These are phyloP conservation scores for Kurtzmaniella cleridarum DNA, from an alignment of 805 yeast genomes.

Conservation along the genomic window DNA sequence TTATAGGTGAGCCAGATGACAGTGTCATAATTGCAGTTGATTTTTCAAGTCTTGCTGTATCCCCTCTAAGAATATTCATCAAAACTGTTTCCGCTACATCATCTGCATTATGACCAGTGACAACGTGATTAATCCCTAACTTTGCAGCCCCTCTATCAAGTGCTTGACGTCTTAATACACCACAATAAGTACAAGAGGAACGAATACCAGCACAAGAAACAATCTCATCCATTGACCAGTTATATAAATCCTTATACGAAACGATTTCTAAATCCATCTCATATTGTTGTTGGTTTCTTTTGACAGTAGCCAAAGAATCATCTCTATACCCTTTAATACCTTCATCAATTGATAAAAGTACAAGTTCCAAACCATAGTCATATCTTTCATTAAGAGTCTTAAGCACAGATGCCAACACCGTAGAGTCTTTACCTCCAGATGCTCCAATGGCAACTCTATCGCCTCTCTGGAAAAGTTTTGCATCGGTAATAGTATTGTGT, in stretches of 20 bases:
- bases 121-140: conserved; percentile 80
- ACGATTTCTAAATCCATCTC: conserved; percentile 74
- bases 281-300: conserved; percentile 84
- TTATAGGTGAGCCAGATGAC: conserved; percentile 80
- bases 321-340: conserved; percentile 97
- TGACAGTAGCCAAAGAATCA: conserved; percentile 94
- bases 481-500: conserved; percentile 76
- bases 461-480: conserved; percentile 68
- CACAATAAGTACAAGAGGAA: conserved; percentile 96
- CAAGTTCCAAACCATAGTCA: conserved; percentile 80
- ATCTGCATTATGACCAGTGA: conserved; percentile 98
- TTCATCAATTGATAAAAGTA: conserved; percentile 85
- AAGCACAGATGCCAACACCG: conserved; percentile 85
- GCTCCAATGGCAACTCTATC: conserved; percentile 97
- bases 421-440: conserved; percentile 97
- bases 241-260: conserved; percentile 81
- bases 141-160: conserved; percentile 92
- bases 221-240: conserved; percentile 99
- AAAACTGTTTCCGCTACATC: conserved; percentile 98
- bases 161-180: conserved; percentile 94
- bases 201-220: conserved; percentile 91
- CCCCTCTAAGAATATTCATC: conserved; percentile 95
- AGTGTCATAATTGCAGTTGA: conserved; percentile 83
- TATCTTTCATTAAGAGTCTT: conserved; percentile 85
- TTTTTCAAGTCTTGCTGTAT: conserved; percentile 83